Evolutionary conservation across 192 early-diverging fungal genomes (phyloP).

Genomic region (Umbelopsis ramanniana): DNA sequence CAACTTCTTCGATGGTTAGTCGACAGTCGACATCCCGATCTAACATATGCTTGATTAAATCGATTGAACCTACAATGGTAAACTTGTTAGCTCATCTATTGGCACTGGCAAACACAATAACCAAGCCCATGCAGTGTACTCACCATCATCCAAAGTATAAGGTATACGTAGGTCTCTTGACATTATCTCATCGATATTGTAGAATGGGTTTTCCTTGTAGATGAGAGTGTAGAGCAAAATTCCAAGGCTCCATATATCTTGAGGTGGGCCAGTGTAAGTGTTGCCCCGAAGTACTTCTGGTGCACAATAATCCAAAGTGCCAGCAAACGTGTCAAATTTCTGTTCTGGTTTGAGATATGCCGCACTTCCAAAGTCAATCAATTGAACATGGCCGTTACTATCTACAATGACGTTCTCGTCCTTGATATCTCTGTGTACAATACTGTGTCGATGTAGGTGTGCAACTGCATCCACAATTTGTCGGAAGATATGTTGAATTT

Average conservation of each 20-base stretch:
- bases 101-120: background rate
- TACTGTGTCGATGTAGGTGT: conserved; percentile 58
- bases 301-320: conserved; percentile 77
- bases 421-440: conserved; percentile 82
- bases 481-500: conserved; percentile 38
- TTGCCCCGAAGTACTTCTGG: conserved; percentile 84
- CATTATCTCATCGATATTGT: conserved; percentile 60
- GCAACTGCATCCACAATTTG: conserved; percentile 43
- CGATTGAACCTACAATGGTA: conserved; percentile 44
- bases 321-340: conserved; percentile 74
- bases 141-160: conserved; percentile 24
- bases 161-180: conserved; percentile 51
- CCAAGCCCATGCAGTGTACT: background rate
- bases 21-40: conserved; percentile 67
- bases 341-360: conserved; percentile 63
- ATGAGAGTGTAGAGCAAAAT: conserved; percentile 85
- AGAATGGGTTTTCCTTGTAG: conserved; percentile 68
- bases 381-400: conserved; percentile 57
- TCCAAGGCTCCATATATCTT: conserved; percentile 87
- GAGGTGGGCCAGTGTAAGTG: conserved; percentile 80
- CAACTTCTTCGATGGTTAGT: conserved; percentile 75
- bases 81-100: background rate
- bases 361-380: conserved; percentile 86
- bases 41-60: conserved; percentile 75
- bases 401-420: conserved; percentile 84